phyloP scores from a whole-genome alignment of 257 asterid species.

The Solanum gracilifrons region DNA sequence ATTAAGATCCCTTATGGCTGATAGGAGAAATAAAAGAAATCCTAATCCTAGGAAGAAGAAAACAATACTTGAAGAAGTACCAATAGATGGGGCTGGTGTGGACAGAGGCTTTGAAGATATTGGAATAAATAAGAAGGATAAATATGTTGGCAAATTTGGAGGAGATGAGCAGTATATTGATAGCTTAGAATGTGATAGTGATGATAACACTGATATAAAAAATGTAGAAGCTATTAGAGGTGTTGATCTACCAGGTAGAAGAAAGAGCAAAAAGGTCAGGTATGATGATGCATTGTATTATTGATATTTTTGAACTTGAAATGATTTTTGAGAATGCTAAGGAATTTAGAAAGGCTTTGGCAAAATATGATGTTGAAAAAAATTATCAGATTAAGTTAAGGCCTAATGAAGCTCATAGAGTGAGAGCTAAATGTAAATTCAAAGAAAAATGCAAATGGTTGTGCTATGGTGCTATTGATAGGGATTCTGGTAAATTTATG shows the following conservation, averaged over 20 bases:
- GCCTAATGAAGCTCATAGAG: not conserved
- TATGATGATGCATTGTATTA: too few relatives aligned
- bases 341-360: too few relatives aligned
- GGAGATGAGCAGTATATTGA: not conserved
- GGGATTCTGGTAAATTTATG: not conserved
- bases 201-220: not conserved
- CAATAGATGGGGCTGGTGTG: not conserved
- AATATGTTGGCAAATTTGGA: not conserved
- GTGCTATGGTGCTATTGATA: not conserved
- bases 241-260: not conserved
- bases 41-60: not conserved
- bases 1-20: too few relatives aligned
- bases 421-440: not conserved
- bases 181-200: not conserved
- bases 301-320: too few relatives aligned
- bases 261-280: too few relatives aligned
- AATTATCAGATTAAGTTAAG: too few relatives aligned
- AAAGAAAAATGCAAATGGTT: too few relatives aligned
- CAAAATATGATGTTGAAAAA: not conserved
- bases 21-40: too few relatives aligned
- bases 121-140: not conserved
- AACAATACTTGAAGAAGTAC: not conserved
- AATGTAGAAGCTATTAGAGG: not conserved
- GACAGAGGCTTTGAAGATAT: not conserved
- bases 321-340: too few relatives aligned